Evolutionary conservation across 2,329 filamentous ascomycete genomes (phyloP), one percentile per base, ranked within the genome.

Genomic region (Aureobasidium sp.): DNA sequence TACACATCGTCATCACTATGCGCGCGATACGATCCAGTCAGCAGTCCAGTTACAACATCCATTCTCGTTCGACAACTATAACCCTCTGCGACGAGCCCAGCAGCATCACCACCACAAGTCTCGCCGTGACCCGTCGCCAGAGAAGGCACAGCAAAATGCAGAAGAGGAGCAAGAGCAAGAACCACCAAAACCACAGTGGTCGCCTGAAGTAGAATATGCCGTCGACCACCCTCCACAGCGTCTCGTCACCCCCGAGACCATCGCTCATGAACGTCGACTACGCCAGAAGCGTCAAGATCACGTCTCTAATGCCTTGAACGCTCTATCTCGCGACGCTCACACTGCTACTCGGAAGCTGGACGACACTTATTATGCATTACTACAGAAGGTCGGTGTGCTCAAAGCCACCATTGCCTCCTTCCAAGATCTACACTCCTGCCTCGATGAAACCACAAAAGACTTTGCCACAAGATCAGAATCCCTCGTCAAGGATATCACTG

Each of bases 401-500:
- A 86, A 87, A 60, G 81, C 78, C 66, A 90, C 85, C 0, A 82
- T 91, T 42, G 72, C 78, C 6, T 82, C 81, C 2, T 77, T 93
- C 32, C 86, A 85, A 68, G 84, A 88, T 67, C 79, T 93, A n/a
- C 84, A 87, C 0, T 77, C 77, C 34, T 78, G 83, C 68, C 86
- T 86, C 6, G 80, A 79, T 60, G 78, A 83, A 57, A 78, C 87
- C 9, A 82, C 83, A 64, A 74, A 76, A 17, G 78, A 77, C 51
- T 91, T 92, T 68, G 76, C 81, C 62, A 73, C 74, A 20, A 86
- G 89, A 56, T 80, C 69, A 0, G 74, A 93, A 67, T 87, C 92
- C 68, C 79, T 96, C 32, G 90, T 97, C 69, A 88, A 87, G 69
- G 90, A 95, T 70, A 79, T 90, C 44, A 80, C 55, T 76, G 77